These are phyloP conservation scores for Nakaseomyces glabratus DNA, from an alignment of 1,139 yeast genomes.

Conservation along the genomic window DNA sequence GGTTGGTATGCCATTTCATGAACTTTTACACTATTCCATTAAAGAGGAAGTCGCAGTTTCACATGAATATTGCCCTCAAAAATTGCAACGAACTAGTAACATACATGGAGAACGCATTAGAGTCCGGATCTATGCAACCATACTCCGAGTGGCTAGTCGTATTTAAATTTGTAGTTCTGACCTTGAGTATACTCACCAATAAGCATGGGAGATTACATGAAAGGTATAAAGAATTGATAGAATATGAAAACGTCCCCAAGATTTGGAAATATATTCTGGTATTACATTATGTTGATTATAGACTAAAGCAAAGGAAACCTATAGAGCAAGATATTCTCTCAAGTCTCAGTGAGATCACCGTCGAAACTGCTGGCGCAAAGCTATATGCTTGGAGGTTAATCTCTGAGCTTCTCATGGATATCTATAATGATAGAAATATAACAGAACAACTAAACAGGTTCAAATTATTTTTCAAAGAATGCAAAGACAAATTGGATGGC, in stretches of 20 bases:
- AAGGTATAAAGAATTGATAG: constrained; percentile 1
- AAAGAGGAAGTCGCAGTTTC: constrained; percentile 14
- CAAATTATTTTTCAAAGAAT: constrained; percentile 19
- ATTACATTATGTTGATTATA: constrained; percentile 9
- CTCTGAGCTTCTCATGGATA: constrained; percentile 17
- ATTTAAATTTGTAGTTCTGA: constrained; percentile 15
- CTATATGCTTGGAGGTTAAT: constrained; percentile 23
- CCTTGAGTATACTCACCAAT: constrained; percentile 11
- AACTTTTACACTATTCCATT: constrained; percentile 19
- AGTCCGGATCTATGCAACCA: not conserved
- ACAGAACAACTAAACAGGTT: constrained; percentile 22
- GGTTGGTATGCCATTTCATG: constrained; percentile 21
- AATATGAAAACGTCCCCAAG: not conserved
- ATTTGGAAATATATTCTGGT: constrained; percentile 10
- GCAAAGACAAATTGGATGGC: constrained; percentile 15
- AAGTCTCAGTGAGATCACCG: constrained; percentile 9
- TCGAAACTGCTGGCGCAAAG: constrained; percentile 11
- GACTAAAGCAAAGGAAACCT: constrained; percentile 14
- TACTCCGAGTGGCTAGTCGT: constrained; percentile 15
- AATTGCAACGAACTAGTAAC: constrained; percentile 18
- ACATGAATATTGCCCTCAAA: constrained; percentile 21
- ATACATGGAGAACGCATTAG: constrained; percentile 8
- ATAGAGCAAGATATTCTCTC: constrained; percentile 11
- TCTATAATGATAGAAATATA: constrained; percentile 25
- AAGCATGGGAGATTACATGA: constrained; percentile 10